These are phyloP conservation scores for Camellia japonica DNA, from an alignment of 148 eudicot genomes.

Conservation along the genomic window DNA sequence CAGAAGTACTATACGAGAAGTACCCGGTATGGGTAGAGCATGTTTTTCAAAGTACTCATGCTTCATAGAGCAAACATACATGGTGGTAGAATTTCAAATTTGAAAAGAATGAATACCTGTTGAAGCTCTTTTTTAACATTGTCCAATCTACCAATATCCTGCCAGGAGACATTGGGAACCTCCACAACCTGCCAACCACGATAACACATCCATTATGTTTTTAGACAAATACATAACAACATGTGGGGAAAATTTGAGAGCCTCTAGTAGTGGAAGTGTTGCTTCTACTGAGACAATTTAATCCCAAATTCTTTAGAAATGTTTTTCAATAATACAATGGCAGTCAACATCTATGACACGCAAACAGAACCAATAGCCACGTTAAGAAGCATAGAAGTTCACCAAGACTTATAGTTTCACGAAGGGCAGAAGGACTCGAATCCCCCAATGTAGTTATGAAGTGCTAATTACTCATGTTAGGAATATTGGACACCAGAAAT, in stretches of 20 bases:
- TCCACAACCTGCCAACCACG: constrained; percentile 31
- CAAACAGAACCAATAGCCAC: neutral
- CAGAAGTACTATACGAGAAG: too few relatives aligned
- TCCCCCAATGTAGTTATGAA: constrained; percentile 34
- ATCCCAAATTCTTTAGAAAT: too few relatives aligned
- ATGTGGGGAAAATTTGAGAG: too few relatives aligned
- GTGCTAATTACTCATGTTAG: constrained; percentile 35
- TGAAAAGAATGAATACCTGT: neutral
- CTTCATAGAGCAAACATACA: too few relatives aligned
- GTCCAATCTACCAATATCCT: constrained; percentile 37
- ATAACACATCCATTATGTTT: neutral
- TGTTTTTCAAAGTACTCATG: too few relatives aligned
- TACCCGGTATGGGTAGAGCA: too few relatives aligned
- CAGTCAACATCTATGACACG: too few relatives aligned
- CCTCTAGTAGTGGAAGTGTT: too few relatives aligned
- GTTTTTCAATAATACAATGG: too few relatives aligned
- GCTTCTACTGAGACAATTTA: too few relatives aligned
- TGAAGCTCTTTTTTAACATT: constrained; percentile 39
- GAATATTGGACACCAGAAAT: too few relatives aligned
- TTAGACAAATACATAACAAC: too few relatives aligned
- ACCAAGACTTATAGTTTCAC: constrained; percentile 29
- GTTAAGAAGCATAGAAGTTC: constrained; percentile 2
- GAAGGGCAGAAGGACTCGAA: constrained; percentile 36
- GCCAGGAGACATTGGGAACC: constrained; percentile 37
- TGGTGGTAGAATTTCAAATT: neutral